Conservation (phyloP, 2,329 filamentous ascomycete genomes). For the Aspergillus proliferans region DNA sequence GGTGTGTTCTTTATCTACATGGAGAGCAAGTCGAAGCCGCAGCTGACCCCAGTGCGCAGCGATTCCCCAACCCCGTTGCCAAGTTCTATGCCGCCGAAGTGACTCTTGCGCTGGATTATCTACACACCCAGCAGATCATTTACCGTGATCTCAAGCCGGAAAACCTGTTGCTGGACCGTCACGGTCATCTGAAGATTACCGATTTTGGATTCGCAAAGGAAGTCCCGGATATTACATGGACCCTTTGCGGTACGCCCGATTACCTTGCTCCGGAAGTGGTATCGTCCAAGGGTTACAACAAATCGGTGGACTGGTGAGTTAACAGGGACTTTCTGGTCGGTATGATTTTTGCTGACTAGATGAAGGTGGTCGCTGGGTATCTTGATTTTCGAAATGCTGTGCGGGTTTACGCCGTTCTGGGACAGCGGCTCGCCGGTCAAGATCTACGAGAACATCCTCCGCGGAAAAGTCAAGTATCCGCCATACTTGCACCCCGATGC, state of each 20-base stretch:
- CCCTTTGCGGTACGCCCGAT: slow-evolving; percentile 92
- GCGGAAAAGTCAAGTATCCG: slow-evolving; percentile 92
- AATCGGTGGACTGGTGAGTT: slow-evolving; percentile 93
- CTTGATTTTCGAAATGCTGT: slow-evolving; percentile 98
- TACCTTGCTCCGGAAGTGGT: slow-evolving; percentile 97
- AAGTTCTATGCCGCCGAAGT: slow-evolving; percentile 99
- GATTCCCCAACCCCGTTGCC: slow-evolving; percentile 95
- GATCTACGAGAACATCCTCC: slow-evolving; percentile 98
- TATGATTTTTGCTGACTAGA: slow-evolving; percentile 4
- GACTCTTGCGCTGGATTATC: slow-evolving; percentile 87
- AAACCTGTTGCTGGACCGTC: slow-evolving; percentile 82
- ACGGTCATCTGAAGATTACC: slow-evolving; percentile 93
- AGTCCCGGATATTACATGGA: slow-evolving; percentile 98
- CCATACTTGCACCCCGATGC: slow-evolving; percentile 92
- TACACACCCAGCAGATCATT: slow-evolving; percentile 92
- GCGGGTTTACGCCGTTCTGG: slow-evolving; percentile 98
- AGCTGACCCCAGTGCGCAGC: slow-evolving; percentile 46
- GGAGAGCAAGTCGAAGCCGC: neutral
- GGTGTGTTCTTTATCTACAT: slow-evolving; percentile 47
- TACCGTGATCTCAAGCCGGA: slow-evolving; percentile 97
- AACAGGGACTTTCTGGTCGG: neutral
- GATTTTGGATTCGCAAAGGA: slow-evolving; percentile 99
- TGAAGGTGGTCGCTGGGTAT: slow-evolving; percentile 95
- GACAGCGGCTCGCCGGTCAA: slow-evolving; percentile 96
- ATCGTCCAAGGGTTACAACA: slow-evolving; percentile 99